Base-by-base conservation (phyloP, 176 grass and related monocot species). In the Ensete ventricosum region DNA sequence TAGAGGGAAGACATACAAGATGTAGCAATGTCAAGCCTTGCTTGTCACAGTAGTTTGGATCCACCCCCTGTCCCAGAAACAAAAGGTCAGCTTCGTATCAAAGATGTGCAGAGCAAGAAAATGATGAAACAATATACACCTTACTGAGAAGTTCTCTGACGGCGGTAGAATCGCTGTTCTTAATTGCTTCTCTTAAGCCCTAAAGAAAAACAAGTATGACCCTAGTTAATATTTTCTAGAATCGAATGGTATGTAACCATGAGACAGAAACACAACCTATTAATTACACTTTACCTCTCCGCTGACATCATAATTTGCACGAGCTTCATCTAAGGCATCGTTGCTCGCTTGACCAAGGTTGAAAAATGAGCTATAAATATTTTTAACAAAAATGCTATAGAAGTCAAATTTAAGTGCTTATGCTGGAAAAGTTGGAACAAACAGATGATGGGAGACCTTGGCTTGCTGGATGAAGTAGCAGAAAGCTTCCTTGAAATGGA, bases 181-280 rank as follows among this genome's bases (percentile, higher is more conserved):
- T 99, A 84, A 99, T 99, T 54, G 91, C 91, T 84, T 99, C 96
- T 80, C 96, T 99, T 66, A 99, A 52, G 72, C 96, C 96, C 96
- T 99, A 52, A 72, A 85, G 79, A 24, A 13, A 71, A 85, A 83
- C 60, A 2, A 81, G 1, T 22, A 50, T 24, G 11, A 48, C 51
- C 19, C 50, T 43, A 68, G 1, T 55, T 70, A 62, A 62, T 48
- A 26, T 65, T 63, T 50, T 29, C 20, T 48, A 71, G 34, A 64
- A 72, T 50, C 20, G 27, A 25, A 53, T 50, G 62, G 14, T 25
- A 54, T 22, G 16, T 21, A n/a, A 53, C 57, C 72, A 54, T 25
- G 22, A 69, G 69, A 71, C 3, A 74, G 26, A 57, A 73, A 50
- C 34, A 14, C 22, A 50, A 50, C 34, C 7, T 65, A 16, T 60